A percentile compares a stretch with the other conserved stretches of the same genome.
These are phyloP conservation scores for Pseudogymnoascus sp. DNA, from an alignment of 2,329 filamentous ascomycete genomes.

Conservation along the genomic window DNA sequence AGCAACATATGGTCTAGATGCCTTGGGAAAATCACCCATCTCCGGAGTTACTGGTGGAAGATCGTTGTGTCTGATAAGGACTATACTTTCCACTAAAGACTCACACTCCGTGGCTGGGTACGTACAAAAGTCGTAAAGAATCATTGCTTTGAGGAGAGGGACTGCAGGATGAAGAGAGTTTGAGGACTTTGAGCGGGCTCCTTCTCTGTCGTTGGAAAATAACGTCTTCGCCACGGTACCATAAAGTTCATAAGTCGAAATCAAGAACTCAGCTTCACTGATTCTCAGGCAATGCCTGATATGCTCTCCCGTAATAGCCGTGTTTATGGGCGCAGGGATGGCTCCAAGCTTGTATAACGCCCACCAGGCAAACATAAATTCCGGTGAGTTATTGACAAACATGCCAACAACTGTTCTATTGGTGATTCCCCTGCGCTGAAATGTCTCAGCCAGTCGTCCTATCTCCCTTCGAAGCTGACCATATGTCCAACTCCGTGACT, in stretches of 20 bases:
- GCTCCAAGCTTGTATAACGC: background rate
- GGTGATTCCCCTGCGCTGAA: background rate
- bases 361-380: slow-evolving; percentile 1
- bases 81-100: background rate
- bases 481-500: slow-evolving; percentile 1
- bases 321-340: background rate
- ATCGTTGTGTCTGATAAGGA: background rate
- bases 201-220: background rate
- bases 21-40: background rate
- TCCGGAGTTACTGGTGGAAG: background rate
- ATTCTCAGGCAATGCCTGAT: background rate
- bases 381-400: background rate
- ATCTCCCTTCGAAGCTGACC: background rate
- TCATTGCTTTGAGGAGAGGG: background rate
- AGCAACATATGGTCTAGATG: background rate
- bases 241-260: background rate
- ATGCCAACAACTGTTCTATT: background rate
- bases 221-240: background rate
- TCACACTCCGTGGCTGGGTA: background rate
- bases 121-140: background rate
- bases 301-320: background rate
- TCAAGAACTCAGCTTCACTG: background rate
- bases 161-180: background rate
- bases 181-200: background rate
- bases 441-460: background rate